Evolutionary conservation across 106 monocot genomes (phyloP).

Genomic region (Dendrobium officinale): DNA sequence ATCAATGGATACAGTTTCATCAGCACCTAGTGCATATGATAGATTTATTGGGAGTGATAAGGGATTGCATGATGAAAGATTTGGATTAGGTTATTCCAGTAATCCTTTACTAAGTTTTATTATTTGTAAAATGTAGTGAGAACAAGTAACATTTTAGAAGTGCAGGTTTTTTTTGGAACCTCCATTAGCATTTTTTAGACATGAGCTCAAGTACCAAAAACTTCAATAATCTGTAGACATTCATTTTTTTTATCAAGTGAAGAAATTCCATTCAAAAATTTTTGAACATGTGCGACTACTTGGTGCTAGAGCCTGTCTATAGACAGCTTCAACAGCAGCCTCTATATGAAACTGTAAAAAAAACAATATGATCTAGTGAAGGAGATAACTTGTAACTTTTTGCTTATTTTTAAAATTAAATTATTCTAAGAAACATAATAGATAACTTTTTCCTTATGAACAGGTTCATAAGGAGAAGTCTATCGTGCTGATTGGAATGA

Average conservation of each 20-base stretch:
- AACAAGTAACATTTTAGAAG: neutral
- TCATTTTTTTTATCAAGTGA: too few relatives aligned
- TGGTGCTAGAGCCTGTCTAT: neutral
- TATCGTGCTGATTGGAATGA: constrained; percentile 98
- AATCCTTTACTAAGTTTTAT: neutral
- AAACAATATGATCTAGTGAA: neutral
- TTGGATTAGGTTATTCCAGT: constrained; percentile 77
- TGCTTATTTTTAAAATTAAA: neutral
- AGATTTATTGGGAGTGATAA: constrained; percentile 31
- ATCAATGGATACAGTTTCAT: neutral
- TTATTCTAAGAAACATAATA: neutral
- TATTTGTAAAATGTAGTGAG: neutral
- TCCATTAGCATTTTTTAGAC: neutral
- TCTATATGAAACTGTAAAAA: neutral
- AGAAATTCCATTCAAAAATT: too few relatives aligned
- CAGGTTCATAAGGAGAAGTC: constrained; percentile 99
- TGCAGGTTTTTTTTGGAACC: neutral
- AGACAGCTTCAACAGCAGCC: neutral
- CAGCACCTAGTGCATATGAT: constrained; percentile 12
- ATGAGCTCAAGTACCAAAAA: neutral
- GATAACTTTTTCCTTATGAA: constrained; percentile 4
- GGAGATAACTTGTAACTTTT: neutral
- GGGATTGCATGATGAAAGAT: constrained; percentile 68
- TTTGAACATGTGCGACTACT: neutral
- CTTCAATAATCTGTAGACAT: neutral